Evolutionary conservation across 768 basidiomycete species (phyloP).

Genomic region (Mycena venus): DNA sequence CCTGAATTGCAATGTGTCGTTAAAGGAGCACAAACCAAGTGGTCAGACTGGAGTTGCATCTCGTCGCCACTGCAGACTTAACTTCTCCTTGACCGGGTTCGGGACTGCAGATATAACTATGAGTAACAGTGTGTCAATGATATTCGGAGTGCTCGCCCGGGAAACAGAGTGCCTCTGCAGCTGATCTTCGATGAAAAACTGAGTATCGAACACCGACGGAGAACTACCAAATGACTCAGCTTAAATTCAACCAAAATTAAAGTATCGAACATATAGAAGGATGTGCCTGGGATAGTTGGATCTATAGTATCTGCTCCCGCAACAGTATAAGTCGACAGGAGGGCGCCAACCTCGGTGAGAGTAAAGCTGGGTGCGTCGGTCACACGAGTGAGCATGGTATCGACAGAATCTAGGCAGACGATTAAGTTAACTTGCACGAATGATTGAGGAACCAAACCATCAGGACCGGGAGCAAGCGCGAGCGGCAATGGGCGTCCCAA

Average conservation of each 20-base stretch:
- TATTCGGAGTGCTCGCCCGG: background rate
- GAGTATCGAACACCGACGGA: conserved; percentile 35
- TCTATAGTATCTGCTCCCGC: conserved; percentile 41
- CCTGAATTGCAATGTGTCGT: background rate
- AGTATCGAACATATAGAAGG: conserved; percentile 1
- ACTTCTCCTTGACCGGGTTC: conserved; percentile 29
- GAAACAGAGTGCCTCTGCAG: conserved; percentile 13
- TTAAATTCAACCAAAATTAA: conserved; percentile 25
- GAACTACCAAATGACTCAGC: conserved; percentile 35
- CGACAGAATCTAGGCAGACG: conserved; percentile 4
- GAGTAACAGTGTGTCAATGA: background rate
- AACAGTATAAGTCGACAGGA: conserved; percentile 36
- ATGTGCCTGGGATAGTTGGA: conserved; percentile 35
- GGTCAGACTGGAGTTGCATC: conserved; percentile 44
- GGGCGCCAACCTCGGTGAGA: conserved; percentile 38
- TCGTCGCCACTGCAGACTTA: conserved; percentile 37
- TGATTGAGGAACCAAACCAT: conserved; percentile 37
- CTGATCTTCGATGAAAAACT: conserved; percentile 37
- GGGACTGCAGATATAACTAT: background rate
- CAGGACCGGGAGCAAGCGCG: conserved; percentile 16
- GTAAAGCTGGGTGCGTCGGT: conserved; percentile 38
- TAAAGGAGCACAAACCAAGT: conserved; percentile 7
- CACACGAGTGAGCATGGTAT: conserved; percentile 33
- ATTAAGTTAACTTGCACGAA: conserved; percentile 1
- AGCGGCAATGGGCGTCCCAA: conserved; percentile 42